Conservation (phyloP, 1,284 basidiomycete genomes). For the Fomitopsis betulina region DNA sequence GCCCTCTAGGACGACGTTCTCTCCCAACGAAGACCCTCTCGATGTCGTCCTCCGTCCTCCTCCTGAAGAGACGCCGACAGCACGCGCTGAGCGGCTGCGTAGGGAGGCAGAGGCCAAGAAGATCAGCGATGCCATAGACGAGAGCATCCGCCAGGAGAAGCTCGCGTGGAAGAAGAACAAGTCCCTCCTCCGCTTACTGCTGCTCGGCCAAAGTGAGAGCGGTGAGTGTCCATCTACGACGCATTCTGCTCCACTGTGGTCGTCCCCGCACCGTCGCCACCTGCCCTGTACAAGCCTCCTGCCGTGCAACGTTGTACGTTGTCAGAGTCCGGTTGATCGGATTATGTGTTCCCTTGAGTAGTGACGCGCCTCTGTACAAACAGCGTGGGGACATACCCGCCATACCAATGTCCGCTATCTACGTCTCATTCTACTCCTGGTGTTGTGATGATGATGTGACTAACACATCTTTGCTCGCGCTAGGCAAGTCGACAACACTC, state of each 20-base stretch:
- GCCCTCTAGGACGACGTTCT: not conserved
- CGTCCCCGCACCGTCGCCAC: too few species aligned
- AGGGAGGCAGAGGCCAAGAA: conserved; percentile 47
- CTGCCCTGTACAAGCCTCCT: too few species aligned
- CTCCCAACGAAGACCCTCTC: conserved; percentile 23
- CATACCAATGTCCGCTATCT: not conserved
- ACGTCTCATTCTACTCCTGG: not conserved
- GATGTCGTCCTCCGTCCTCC: conserved; percentile 24
- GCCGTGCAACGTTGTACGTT: too few species aligned
- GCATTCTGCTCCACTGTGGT: not conserved
- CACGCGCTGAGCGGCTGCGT: conserved; percentile 31
- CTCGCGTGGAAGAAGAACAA: conserved; percentile 39
- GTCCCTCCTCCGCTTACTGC: conserved; percentile 45
- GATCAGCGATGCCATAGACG: conserved; percentile 54
- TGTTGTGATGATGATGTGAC: not conserved
- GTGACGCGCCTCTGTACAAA: too few species aligned
- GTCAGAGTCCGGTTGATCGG: too few species aligned
- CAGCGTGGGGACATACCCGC: too few species aligned
- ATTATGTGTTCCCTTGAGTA: too few species aligned
- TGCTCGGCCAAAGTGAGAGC: conserved; percentile 62
- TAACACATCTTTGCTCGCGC: not conserved
- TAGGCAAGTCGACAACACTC: conserved; percentile 28
- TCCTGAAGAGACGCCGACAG: conserved; percentile 19
- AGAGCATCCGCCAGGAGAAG: conserved; percentile 45
- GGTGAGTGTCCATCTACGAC: conserved; percentile 33